These are phyloP conservation scores for Crithidia expoeki DNA, from an alignment of 208 protist species.

Conservation along the genomic window DNA sequence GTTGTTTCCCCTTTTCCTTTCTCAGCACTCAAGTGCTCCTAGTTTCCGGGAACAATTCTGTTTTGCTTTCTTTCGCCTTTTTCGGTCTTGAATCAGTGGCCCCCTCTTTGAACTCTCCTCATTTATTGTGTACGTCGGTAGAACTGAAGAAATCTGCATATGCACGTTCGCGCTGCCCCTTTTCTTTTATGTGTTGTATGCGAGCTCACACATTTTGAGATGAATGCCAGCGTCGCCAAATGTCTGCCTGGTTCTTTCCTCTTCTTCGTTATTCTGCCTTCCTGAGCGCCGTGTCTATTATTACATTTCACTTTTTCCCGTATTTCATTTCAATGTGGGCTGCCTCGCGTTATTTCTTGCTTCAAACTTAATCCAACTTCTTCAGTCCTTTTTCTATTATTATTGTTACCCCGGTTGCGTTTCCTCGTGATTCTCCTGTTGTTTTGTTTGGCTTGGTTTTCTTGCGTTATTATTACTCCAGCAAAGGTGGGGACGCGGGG, in stretches of 20 bases:
- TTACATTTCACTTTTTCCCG: conserved; percentile 4
- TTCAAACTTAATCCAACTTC: background rate
- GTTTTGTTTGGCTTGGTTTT: conserved; percentile 3
- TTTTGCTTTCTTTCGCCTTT: no score
- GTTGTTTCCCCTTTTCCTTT: no score
- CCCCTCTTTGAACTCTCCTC: no score
- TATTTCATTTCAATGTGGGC: background rate
- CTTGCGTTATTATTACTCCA: background rate
- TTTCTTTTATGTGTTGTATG: no score
- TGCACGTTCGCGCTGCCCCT: no score
- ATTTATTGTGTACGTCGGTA: no score
- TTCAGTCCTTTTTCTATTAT: background rate
- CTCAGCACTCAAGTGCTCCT: no score
- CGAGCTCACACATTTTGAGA: no score
- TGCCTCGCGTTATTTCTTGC: background rate
- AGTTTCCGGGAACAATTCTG: no score
- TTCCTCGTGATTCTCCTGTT: background rate
- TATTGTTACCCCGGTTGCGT: background rate
- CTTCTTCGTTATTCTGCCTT: conserved; percentile 2
- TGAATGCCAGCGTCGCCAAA: no score
- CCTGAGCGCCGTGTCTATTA: background rate
- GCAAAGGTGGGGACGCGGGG: conserved; percentile 5
- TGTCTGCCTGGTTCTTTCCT: background rate
- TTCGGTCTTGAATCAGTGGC: no score
- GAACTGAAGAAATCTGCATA: no score